Evolutionary conservation across 768 basidiomycete genomes (phyloP), one percentile per base, ranked within the genome.

Genomic region (Boletus pseudo-olivaceus): DNA sequence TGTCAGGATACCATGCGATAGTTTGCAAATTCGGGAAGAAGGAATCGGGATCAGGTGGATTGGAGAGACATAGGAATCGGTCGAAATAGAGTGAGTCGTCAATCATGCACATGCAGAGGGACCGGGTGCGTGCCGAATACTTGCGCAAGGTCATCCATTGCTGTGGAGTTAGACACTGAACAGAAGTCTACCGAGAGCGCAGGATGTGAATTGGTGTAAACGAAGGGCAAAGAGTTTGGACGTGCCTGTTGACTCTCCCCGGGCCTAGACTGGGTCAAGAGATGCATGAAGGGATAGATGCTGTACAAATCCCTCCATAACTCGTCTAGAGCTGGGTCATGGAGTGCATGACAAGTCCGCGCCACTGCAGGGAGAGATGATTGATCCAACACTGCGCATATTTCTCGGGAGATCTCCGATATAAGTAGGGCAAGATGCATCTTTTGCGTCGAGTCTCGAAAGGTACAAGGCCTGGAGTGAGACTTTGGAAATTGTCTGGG

Each of bases 341-440:
- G 49, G 45, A 67, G 53, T 4, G 58, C 55, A 33, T 38, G 61
- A 47, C 66, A 67, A n/a, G 68, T 63, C 4, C 61, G 58, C 4
- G 66, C 66, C 0, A 69, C 34, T 1, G 57, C 49, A 12, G 68
- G 40, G 32, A 67, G 66, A 11, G 59, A 62, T 7, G 55, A 23
- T 3, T 53, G 40, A 32, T 57, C 59, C 41, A 52, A 15, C 26
- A 5, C 7, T 9, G 23, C 54, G 46, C 62, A 67, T 27, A 65
- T 58, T 51, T 67, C 62, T 11, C 49, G 52, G 5, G 29, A 37
- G 20, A 65, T 4, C 44, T 65, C 65, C 6, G 62, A 67, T 51
- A 65, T 64, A 6, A 64, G 44, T 3, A 67, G 32, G n/a, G 62
- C 65, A 43, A 55, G 48, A 34, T 65, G 65, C 64, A 67, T 65